A percentile compares a stretch with the other conserved stretches of the same genome.
Evolutionary conservation across 108 stramenopile species (phyloP).

Genomic region (Fragilaria radians): DNA sequence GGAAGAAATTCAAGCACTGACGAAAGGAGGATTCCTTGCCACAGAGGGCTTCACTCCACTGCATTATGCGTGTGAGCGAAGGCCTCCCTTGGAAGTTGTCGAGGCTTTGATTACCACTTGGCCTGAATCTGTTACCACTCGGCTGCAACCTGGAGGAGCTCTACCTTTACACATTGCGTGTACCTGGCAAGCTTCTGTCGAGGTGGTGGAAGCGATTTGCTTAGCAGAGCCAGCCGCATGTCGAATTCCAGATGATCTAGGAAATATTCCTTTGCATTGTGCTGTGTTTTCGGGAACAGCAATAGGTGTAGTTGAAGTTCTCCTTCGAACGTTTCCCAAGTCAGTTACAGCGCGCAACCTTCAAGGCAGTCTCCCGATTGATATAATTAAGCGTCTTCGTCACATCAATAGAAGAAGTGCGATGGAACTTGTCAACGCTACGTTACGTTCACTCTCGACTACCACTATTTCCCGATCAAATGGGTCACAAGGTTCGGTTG

Average conservation of each 20-base stretch:
- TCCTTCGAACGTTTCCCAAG: constrained; percentile 60
- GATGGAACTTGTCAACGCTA: constrained; percentile 19
- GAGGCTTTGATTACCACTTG: constrained; percentile 47
- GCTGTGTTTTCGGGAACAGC: constrained; percentile 76
- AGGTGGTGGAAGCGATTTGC: constrained; percentile 43
- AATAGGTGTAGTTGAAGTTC: constrained; percentile 32
- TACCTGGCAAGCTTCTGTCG: constrained; percentile 66
- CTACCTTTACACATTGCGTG: constrained; percentile 77
- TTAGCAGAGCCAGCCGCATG: constrained; percentile 44
- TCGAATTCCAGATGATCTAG: constrained; percentile 54
- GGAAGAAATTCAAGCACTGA: constrained; percentile 44
- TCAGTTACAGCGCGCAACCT: constrained; percentile 59
- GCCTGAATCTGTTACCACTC: constrained; percentile 40
- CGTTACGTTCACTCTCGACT: constrained; percentile 21
- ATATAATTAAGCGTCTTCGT: constrained; percentile 62
- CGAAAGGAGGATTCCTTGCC: constrained; percentile 70
- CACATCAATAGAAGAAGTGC: constrained; percentile 64
- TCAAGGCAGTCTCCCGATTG: constrained; percentile 65
- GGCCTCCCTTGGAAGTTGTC: constrained; percentile 57
- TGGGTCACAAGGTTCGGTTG: constrained; percentile 1
- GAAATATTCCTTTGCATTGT: constrained; percentile 77
- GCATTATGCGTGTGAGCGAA: constrained; percentile 71
- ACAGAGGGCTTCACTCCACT: constrained; percentile 61
- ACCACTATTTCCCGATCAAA: constrained; percentile 4
- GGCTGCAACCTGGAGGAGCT: constrained; percentile 68